phyloP scores from a whole-genome alignment of 2,329 filamentous ascomycete species.

The Ophiostoma sp. region DNA sequence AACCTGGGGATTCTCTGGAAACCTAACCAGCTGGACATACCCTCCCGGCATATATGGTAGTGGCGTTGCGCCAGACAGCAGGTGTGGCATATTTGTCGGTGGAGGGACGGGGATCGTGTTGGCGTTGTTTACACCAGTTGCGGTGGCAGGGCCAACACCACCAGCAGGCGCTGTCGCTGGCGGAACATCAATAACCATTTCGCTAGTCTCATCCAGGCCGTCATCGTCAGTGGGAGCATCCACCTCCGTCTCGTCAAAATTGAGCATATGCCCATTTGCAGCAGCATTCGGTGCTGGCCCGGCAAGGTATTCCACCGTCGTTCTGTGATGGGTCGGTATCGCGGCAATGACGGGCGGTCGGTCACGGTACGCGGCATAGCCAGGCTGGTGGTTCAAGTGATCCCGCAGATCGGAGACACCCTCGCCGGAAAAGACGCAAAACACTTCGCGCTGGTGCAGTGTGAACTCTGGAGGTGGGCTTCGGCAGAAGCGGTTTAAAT shows the following conservation, averaged over 20 bases:
- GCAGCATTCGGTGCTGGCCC: neutral
- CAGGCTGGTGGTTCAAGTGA: conserved; percentile 65
- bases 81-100: neutral
- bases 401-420: conserved; percentile 77
- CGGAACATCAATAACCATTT: conserved; percentile 7
- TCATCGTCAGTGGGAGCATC: conserved; percentile 45
- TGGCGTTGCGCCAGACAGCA: neutral
- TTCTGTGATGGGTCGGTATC: conserved; percentile 19
- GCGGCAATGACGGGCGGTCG: conserved; percentile 21
- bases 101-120: neutral
- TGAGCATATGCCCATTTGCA: conserved; percentile 27
- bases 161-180: neutral
- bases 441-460: conserved; percentile 89
- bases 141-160: neutral
- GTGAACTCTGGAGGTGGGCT: conserved; percentile 90
- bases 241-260: conserved; percentile 33
- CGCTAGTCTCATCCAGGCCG: conserved; percentile 45
- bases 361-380: conserved; percentile 49
- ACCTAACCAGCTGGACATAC: neutral
- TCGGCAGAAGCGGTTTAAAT: conserved; percentile 82
- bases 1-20: neutral
- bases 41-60: conserved; percentile 1
- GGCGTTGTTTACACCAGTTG: neutral
- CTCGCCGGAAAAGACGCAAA: conserved; percentile 92
- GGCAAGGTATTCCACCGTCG: neutral